Conservation (phyloP, 208 protist species). For the Strigomonas galati region DNA sequence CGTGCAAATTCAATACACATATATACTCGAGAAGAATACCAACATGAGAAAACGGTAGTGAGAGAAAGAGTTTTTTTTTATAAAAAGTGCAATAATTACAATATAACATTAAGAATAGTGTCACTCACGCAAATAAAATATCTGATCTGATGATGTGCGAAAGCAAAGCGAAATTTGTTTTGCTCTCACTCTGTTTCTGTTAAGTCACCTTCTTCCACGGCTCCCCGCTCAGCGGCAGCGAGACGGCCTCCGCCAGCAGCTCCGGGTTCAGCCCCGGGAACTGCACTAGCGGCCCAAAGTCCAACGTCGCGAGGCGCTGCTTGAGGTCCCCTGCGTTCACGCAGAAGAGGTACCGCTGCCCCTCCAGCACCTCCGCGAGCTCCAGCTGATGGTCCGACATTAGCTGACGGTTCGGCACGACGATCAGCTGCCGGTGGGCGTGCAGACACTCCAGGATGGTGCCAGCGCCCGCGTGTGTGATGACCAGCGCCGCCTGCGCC, state of each 20-base stretch:
- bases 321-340: slow-evolving; percentile 39
- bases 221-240: slow-evolving; percentile 21
- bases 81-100: neutral
- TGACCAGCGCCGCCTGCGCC: slow-evolving; percentile 50
- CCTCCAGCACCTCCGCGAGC: slow-evolving; percentile 58
- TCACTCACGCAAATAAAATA: neutral
- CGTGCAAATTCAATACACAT: no score
- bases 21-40: no score
- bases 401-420: slow-evolving; percentile 83
- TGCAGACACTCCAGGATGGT: slow-evolving; percentile 90
- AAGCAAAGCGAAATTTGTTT: no score
- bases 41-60: no score
- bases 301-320: slow-evolving; percentile 31
- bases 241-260: slow-evolving; percentile 27
- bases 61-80: neutral
- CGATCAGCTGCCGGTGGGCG: slow-evolving; percentile 47
- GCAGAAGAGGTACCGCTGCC: slow-evolving; percentile 59
- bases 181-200: no score
- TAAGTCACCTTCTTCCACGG: no score
- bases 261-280: slow-evolving; percentile 46
- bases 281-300: slow-evolving; percentile 32
- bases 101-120: no score
- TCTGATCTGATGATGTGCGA: neutral
- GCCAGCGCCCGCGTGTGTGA: slow-evolving; percentile 88
- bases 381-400: slow-evolving; percentile 91